Conservation (phyloP, 495 filamentous ascomycete genomes). For the Tuber melanosporum region DNA sequence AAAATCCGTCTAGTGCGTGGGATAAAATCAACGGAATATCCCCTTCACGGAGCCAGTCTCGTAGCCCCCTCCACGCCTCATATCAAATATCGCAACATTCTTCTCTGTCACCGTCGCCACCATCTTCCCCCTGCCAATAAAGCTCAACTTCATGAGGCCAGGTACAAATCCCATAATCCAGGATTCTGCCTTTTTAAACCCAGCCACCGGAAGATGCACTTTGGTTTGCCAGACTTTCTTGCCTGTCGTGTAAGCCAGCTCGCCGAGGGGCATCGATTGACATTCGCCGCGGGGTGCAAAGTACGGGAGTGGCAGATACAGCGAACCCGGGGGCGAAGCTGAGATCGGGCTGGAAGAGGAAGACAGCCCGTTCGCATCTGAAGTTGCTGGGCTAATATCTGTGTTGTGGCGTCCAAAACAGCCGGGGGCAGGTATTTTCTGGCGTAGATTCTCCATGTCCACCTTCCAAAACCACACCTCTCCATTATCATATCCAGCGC, state of each 20-base stretch:
- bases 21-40: not conserved
- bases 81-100: conserved; percentile 23
- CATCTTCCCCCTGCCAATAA: conserved; percentile 25
- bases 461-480: conserved; percentile 31
- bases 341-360: not conserved
- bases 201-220: conserved; percentile 14
- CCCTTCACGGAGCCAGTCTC: conserved; percentile 4
- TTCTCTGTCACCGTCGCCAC: conserved; percentile 22
- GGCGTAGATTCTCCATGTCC: conserved; percentile 20
- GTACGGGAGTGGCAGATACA: conserved; percentile 1
- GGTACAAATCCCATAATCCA: conserved; percentile 30
- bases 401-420: not conserved
- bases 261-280: conserved; percentile 17
- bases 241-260: conserved; percentile 14
- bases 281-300: conserved; percentile 17
- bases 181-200: conserved; percentile 16
- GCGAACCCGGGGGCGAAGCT: conserved; percentile 10
- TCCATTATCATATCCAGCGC: conserved; percentile 30
- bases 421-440: not conserved
- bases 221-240: conserved; percentile 7
- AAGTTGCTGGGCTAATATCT: not conserved
- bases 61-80: conserved; percentile 12
- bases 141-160: conserved; percentile 21
- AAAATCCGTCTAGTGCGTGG: not conserved
- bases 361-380: not conserved